Evolutionary conservation across 192 early-diverging fungal species (phyloP).

Genomic region (Backusella tarrabulga): DNA sequence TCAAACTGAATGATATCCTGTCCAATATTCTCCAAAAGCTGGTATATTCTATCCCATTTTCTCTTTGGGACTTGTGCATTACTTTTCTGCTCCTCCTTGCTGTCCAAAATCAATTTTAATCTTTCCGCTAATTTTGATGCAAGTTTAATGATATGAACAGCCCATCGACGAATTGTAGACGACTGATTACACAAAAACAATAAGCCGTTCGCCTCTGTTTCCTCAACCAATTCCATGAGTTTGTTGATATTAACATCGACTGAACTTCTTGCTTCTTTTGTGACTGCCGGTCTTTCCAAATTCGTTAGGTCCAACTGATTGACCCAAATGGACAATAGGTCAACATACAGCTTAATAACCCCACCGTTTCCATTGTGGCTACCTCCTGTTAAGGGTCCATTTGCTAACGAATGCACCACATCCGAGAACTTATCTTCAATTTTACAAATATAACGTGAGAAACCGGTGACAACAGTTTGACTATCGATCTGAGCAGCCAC

Average conservation of each 20-base stretch:
- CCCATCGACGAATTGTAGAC: constrained; percentile 56
- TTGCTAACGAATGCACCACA: constrained; percentile 31
- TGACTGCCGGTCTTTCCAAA: constrained; percentile 1
- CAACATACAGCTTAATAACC: constrained; percentile 64
- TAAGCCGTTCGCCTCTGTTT: constrained; percentile 74
- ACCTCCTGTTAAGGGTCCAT: constrained; percentile 24
- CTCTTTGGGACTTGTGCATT: not conserved
- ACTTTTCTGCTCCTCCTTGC: not conserved
- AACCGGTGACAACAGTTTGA: constrained; percentile 49
- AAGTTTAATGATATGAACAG: constrained; percentile 57
- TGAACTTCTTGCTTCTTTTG: constrained; percentile 20
- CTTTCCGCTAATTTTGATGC: constrained; percentile 49
- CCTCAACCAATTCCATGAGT: constrained; percentile 53
- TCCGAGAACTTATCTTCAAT: constrained; percentile 54
- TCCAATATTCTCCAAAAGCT: constrained; percentile 37
- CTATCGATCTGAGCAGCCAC: constrained; percentile 62
- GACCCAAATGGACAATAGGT: constrained; percentile 58
- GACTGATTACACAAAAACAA: constrained; percentile 64
- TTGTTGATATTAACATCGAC: constrained; percentile 23
- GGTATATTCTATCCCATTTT: constrained; percentile 32
- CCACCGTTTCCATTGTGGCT: constrained; percentile 39
- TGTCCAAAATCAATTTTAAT: constrained; percentile 27
- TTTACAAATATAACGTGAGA: constrained; percentile 48
- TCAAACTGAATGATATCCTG: constrained; percentile 52
- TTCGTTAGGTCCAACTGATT: constrained; percentile 41